These are phyloP conservation scores for Bocquillonia castaneifolia DNA, from an alignment of 441 rosid genomes.

Conservation along the genomic window DNA sequence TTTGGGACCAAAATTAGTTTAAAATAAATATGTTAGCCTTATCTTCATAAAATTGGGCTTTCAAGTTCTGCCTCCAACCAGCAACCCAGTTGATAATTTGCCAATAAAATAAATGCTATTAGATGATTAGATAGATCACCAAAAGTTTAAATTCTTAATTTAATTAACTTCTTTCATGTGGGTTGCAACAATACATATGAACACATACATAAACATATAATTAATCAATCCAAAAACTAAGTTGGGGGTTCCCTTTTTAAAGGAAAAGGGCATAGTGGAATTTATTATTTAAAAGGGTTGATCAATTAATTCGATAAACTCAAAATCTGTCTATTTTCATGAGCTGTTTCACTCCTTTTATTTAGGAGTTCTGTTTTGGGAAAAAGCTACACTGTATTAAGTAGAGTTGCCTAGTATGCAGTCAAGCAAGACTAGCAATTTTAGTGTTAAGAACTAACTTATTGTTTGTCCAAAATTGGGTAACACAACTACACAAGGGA, in stretches of 20 bases:
- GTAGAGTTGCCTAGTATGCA: constrained; percentile 8
- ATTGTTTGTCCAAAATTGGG: constrained; percentile 10
- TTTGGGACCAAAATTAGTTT: no score
- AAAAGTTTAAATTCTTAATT: no score
- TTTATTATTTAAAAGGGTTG: not conserved
- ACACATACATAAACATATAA: not conserved
- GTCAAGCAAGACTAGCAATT: not conserved
- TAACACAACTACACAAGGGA: constrained; percentile 7
- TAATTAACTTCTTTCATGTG: not conserved
- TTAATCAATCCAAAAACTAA: not conserved
- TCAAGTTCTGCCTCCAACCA: no score
- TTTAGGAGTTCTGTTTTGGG: not conserved
- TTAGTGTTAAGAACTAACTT: constrained; percentile 2
- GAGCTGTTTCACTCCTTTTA: constrained; percentile 8
- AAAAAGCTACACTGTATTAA: not conserved
- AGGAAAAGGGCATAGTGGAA: not conserved
- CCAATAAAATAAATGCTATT: no score
- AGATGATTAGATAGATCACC: no score
- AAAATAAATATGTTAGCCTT: no score
- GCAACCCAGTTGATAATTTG: no score
- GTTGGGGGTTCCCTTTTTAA: not conserved
- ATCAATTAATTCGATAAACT: no score
- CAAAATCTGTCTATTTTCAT: not conserved
- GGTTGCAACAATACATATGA: not conserved
- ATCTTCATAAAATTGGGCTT: no score